These are phyloP conservation scores for Poa pratensis DNA, from an alignment of 176 grass and related monocot species.

Conservation along the genomic window DNA sequence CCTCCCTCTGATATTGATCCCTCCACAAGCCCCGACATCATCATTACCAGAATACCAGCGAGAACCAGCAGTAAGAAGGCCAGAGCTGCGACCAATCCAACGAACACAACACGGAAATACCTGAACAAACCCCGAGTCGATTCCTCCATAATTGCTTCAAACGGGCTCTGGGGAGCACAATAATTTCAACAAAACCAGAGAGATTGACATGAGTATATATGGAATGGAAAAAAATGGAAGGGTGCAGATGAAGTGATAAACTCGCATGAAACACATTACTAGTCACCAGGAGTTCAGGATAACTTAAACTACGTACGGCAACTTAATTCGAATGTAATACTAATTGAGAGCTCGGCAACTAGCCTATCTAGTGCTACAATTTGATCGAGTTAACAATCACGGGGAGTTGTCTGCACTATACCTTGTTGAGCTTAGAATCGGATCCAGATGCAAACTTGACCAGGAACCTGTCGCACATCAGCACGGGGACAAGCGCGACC, in stretches of 20 bases:
- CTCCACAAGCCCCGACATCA: background rate
- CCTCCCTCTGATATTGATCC: conserved; percentile 2
- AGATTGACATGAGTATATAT: background rate
- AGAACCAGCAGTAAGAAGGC: background rate
- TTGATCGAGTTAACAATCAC: no score
- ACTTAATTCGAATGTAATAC: no score
- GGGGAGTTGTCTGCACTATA: no score
- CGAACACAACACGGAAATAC: no score
- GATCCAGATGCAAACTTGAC: background rate
- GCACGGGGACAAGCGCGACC: background rate
- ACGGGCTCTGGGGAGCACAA: background rate
- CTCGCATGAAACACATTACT: no score
- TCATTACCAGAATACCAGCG: background rate
- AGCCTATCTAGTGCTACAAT: no score
- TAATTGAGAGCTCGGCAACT: no score
- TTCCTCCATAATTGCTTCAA: background rate
- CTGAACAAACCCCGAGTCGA: background rate
- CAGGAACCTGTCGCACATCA: background rate
- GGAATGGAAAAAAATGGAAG: background rate
- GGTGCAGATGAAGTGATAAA: background rate
- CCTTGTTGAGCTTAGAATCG: background rate
- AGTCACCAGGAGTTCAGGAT: no score
- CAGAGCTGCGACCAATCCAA: background rate
- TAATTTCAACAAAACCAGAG: background rate
- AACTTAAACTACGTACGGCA: no score